phyloP scores from a whole-genome alignment of 2,329 filamentous ascomycete genomes.

The Grosmannia serpens region DNA sequence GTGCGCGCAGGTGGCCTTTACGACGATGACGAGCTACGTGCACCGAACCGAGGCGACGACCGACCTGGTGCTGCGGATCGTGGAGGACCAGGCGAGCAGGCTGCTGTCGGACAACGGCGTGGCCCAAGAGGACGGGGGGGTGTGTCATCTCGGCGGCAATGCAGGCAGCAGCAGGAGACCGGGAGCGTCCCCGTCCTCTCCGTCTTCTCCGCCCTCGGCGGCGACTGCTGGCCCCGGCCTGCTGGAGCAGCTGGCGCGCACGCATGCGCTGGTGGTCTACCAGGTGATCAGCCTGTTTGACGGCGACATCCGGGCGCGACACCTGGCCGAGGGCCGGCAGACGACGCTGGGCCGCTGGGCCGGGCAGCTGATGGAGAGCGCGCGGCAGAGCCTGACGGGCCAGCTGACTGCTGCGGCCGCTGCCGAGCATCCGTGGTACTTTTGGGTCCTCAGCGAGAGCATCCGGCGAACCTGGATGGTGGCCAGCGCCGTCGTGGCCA shows the following conservation, averaged over 20 bases:
- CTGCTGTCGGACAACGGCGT: not conserved
- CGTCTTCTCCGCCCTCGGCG: not conserved
- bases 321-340: constrained; percentile 24
- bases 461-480: constrained; percentile 19
- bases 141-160: not conserved
- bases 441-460: constrained; percentile 23
- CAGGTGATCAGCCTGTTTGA: constrained; percentile 39
- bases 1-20: constrained; percentile 20
- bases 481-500: constrained; percentile 9
- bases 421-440: constrained; percentile 10
- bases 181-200: not conserved
- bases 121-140: not conserved
- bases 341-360: constrained; percentile 3
- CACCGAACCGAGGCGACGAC: constrained; percentile 10
- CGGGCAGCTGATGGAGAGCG: not conserved
- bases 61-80: constrained; percentile 10
- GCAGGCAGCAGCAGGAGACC: no score
- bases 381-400: not conserved
- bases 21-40: constrained; percentile 14
- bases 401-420: no score
- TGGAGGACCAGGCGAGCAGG: constrained; percentile 10
- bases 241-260: constrained; percentile 25
- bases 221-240: not conserved
- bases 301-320: constrained; percentile 30
- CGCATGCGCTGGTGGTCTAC: constrained; percentile 37